Evolutionary conservation across 2,329 filamentous ascomycete genomes (phyloP), one percentile per base, ranked within the genome.

Genomic region (Corynespora cassiicola): DNA sequence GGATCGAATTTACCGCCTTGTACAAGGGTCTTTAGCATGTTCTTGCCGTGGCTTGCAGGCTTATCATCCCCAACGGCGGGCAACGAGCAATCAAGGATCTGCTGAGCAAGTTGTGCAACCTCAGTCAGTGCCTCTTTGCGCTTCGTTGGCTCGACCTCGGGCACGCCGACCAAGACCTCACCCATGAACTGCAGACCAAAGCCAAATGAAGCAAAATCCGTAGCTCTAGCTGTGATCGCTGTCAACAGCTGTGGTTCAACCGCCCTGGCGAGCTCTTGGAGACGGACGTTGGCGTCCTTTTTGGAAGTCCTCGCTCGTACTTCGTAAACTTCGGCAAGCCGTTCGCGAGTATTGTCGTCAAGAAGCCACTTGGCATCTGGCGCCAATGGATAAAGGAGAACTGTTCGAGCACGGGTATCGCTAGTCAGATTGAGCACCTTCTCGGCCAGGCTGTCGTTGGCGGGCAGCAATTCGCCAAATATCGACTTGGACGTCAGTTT

Each of bases 11-110:
- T 85, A 17, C 95, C 94, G 26, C 94, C 94, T 37, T 90, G 86
- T 16, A 96, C 90, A 6, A 99, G 80, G 0, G 87, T 87, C 74
- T 96, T 96, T 58, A 97, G 79, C 85, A 96, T 87, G 42, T 90
- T 86, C 88, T 90, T 25, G 84, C 87, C 54, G 77, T 23, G 80
- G 78, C 56, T 80, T 75, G 17, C 83, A 80, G 38, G 87, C 32
- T 61, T 56, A 30, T 54, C 52, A 18, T 56, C 52, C 2, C 46
- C 53, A 9, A 49, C 36, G 5, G 52, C 47, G 17, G 52, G 70
- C 63, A 46, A 69, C 55, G 26, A 70, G 56, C 52, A 45, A 19
- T 65, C 60, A 12, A 67, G 47, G 7, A 67, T 65, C 16, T 56
- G 55, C 15, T 56, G 58, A 12, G 62, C 52, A 4, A 79, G 59